A percentile compares a stretch with the other conserved stretches of the same genome.
Evolutionary conservation across 768 basidiomycete genomes (phyloP).

Genomic region (Trametes punicea): DNA sequence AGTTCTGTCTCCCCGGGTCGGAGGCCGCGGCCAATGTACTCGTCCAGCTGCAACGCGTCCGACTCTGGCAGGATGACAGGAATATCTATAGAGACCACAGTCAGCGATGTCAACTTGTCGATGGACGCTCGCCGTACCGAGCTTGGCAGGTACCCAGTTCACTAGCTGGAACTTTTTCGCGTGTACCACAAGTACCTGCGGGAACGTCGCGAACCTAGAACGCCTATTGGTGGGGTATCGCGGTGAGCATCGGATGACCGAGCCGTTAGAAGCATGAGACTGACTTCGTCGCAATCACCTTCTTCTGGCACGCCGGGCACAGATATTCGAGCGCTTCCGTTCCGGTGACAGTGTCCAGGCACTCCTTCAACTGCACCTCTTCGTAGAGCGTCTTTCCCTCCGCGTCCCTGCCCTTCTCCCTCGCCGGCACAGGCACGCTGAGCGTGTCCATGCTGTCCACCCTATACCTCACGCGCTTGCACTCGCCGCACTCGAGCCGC

Average conservation of each 20-base stretch:
- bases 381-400: constrained; percentile 65
- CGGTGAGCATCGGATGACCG: background rate
- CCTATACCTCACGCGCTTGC: constrained; percentile 78
- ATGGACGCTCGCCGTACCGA: constrained; percentile 50
- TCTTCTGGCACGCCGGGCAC: constrained; percentile 71
- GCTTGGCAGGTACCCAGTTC: constrained; percentile 95
- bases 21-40: constrained; percentile 62
- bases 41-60: constrained; percentile 57
- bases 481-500: constrained; percentile 75
- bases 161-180: constrained; percentile 93
- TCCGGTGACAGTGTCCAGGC: constrained; percentile 56
- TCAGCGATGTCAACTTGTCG: background rate
- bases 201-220: constrained; percentile 79
- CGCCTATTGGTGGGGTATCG: constrained; percentile 43
- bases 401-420: constrained; percentile 48
- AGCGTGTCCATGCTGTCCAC: constrained; percentile 72
- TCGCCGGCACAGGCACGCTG: constrained; percentile 76
- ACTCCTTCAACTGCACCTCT: constrained; percentile 56
- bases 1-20: constrained; percentile 61
- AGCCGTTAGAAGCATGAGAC: constrained; percentile 24
- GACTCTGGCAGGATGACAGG: constrained; percentile 68
- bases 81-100: constrained; percentile 59
- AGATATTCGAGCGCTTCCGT: constrained; percentile 73
- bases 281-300: constrained; percentile 71
- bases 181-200: constrained; percentile 83